phyloP scores from a whole-genome alignment of 768 basidiomycete genomes.

The Clitopilus hobsonii region DNA sequence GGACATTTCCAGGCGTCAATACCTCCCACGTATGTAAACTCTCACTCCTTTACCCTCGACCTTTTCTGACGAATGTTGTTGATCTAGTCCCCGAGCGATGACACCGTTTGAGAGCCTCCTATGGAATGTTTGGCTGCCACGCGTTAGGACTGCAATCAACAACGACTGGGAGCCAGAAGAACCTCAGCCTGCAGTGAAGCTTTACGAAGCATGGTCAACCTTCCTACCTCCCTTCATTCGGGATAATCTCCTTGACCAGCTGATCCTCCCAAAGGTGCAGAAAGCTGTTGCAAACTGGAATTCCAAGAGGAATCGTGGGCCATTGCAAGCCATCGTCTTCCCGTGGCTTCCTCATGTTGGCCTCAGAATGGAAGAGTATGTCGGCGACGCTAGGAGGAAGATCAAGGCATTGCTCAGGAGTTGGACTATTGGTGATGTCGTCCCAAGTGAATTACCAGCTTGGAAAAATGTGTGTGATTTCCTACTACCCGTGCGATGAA shows the following conservation, averaged over 20 bases:
- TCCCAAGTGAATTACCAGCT: constrained; percentile 68
- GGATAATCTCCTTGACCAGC: constrained; percentile 94
- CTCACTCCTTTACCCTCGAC: neutral
- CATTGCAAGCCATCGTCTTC: constrained; percentile 81
- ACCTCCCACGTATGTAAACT: constrained; percentile 6
- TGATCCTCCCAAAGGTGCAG: constrained; percentile 89
- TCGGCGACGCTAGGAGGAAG: constrained; percentile 84
- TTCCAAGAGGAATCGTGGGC: constrained; percentile 46
- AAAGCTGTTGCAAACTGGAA: constrained; percentile 85
- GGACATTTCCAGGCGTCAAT: neutral
- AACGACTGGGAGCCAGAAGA: constrained; percentile 86
- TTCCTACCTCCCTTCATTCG: constrained; percentile 87
- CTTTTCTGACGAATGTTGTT: constrained; percentile 4
- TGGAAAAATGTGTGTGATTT: constrained; percentile 73
- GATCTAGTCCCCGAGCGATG: constrained; percentile 62
- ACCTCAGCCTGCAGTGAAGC: constrained; percentile 69
- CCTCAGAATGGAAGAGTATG: constrained; percentile 73
- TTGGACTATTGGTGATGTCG: constrained; percentile 69
- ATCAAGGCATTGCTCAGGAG: constrained; percentile 71
- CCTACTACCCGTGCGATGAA: constrained; percentile 1
- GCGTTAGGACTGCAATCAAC: constrained; percentile 89
- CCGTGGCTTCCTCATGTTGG: constrained; percentile 95
- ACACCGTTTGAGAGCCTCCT: constrained; percentile 92
- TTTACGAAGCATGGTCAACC: constrained; percentile 86
- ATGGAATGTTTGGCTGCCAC: constrained; percentile 95